A percentile compares a stretch with the other conserved stretches of the same genome.
These are phyloP conservation scores for Vanrija sp. DNA, from an alignment of 1,284 basidiomycete genomes.

Conservation along the genomic window DNA sequence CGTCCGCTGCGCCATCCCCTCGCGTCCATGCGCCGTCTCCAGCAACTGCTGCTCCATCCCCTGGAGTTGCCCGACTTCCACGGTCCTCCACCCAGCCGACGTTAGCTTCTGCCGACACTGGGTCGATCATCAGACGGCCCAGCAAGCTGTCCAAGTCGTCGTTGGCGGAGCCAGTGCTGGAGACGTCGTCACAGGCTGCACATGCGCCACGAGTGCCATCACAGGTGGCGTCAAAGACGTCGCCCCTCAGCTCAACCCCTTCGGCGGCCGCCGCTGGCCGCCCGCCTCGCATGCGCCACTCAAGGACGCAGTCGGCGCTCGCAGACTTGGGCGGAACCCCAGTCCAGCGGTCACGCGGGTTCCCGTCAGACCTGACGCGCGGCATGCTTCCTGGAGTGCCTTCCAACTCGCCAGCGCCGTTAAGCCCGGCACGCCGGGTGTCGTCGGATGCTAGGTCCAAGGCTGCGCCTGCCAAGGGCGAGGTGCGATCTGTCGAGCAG, in stretches of 20 bases:
- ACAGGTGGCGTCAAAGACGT: no score
- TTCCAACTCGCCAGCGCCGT: constrained; percentile 18
- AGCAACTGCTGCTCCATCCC: no score
- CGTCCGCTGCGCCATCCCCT: not conserved
- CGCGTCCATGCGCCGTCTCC: no score
- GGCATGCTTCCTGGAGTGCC: constrained; percentile 22
- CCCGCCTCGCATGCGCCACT: constrained; percentile 26
- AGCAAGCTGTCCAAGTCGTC: constrained; percentile 18
- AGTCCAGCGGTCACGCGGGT: constrained; percentile 15
- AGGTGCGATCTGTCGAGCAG: constrained; percentile 60
- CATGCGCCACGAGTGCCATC: no score
- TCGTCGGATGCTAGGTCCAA: not conserved
- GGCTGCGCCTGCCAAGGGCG: not conserved
- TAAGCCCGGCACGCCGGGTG: not conserved
- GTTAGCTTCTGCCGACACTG: not conserved
- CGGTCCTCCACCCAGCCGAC: not conserved
- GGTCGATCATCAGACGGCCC: constrained; percentile 10
- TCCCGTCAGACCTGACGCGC: constrained; percentile 39
- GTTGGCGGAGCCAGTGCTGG: constrained; percentile 14
- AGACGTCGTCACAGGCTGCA: no score
- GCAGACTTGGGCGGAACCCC: constrained; percentile 11
- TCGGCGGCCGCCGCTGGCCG: not conserved
- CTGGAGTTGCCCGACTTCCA: not conserved
- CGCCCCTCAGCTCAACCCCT: constrained; percentile 3
- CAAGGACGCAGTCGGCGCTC: constrained; percentile 34